Base-by-base conservation (phyloP, 2,329 filamentous ascomycete species). In the Penicillium digitatum region DNA sequence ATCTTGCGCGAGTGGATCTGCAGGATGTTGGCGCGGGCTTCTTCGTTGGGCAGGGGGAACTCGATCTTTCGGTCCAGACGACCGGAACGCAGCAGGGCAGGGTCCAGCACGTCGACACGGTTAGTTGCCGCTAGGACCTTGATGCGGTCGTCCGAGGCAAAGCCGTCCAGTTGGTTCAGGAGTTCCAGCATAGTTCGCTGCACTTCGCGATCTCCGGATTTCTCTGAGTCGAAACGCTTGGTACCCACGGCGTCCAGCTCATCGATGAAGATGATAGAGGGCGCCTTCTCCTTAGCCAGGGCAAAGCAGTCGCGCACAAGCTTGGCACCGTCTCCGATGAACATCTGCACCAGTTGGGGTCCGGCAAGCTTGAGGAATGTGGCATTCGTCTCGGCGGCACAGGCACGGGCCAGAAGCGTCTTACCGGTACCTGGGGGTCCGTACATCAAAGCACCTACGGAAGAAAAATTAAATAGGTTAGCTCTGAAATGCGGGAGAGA, bases 231-330 rank as follows among this genome's bases (percentile, higher is more conserved):
- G 79, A 99, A 99, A 70, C 94, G 93, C 79, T 97, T 97, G 51
- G 93, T 97, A 64, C 94, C 94, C n/a, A 99, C 88, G 55, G 94
- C 94, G 72, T 99, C 94, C 61, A 99, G 79, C 77, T 99, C 94
- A 77, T 99, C 94, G 68, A 99, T 97, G 81, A 99, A 99, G 75
- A 99, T 99, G 75, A 99, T 99, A 55, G 94, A 91, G 0, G 94
- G 95, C 0, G 94, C 94, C 81, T 99, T 99, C 77, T 99, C 94
- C 75, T 99, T 99, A 51, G 94, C 94, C 14, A 99, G 81, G 2
- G 94, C 94, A 72, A 99, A 99, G 77, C 90, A 95, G 78, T 99
- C 94, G 56, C 94, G 89, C 39, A 99, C 94, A 29, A 99, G 84
- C 78, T 99, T 99, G 40, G 95, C 94, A 69, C 94, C 94, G 65